Evolutionary conservation across 495 filamentous ascomycete genomes (phyloP), one percentile per base, ranked within the genome.

Genomic region (Trichodelitschia bisporula): DNA sequence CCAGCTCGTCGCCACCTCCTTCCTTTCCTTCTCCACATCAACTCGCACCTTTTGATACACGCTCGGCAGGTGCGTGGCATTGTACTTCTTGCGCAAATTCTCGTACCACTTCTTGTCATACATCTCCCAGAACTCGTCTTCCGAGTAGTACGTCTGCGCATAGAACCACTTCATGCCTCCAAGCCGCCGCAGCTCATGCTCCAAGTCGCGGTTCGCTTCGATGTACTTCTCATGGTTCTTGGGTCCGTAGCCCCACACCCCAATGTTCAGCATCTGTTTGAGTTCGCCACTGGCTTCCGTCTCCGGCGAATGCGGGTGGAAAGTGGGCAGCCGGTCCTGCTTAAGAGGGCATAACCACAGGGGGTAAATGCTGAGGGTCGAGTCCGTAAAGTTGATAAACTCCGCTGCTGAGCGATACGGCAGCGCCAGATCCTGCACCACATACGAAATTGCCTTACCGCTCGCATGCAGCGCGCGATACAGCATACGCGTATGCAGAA

Each of bases 401-500:
- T 54, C 36, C 13, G 47, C 41, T 0, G 54, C 58, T 0, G 41
- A 53, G 2, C 41, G 30, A 31, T 53, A 62, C 0, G 64, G 64
- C 1, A 72, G 42, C 2, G 59, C 61, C 15, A 69, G 43, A 39
- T 72, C 66, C 38, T 72, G 66, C 4, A 70, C 50, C 6, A 72
- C 44, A 31, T 54, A 58, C 6, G 48, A 42, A 17, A 43, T 48
- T 1, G 51, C 47, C 19, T 58, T 45, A 0, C 59, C 57, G 40
- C 62, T 62, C 4, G 49, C 55, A 30, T 72, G 56, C 2, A 69
- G 38, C 0, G 64, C 62, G 17, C 54, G 56, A 40, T 70, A 70
- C 42, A 70, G 56, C 56, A 67, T 66, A 12, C 67, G 51, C 27
- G 68, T 72, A 43, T 69, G 68, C 34, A 68, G 35, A 36, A 72